phyloP scores from a whole-genome alignment of 2,329 filamentous ascomycete species.

The Blastomyces emzantsi region DNA sequence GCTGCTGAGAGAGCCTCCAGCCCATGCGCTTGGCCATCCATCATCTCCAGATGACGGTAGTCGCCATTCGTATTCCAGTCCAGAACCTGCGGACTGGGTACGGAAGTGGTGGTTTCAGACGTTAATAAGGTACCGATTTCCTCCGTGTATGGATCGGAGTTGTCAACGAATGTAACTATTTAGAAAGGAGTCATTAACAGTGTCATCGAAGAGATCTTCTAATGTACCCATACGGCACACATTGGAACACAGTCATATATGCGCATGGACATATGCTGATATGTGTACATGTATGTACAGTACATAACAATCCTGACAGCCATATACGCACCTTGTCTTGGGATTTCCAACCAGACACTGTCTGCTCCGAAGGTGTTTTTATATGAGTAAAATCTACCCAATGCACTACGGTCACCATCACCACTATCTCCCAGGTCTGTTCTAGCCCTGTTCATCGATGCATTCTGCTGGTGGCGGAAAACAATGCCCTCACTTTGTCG shows the following conservation, averaged over 20 bases:
- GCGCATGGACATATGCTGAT: neutral
- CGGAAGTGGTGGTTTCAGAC: slow-evolving; percentile 24
- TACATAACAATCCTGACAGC: no score
- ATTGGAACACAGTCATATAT: neutral
- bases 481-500: slow-evolving; percentile 54
- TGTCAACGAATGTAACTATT: slow-evolving; percentile 53
- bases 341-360: slow-evolving; percentile 55
- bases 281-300: neutral
- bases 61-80: slow-evolving; percentile 26
- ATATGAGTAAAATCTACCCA: slow-evolving; percentile 57
- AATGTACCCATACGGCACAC: neutral
- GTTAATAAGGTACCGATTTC: slow-evolving; percentile 32
- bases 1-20: slow-evolving; percentile 48
- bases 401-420: slow-evolving; percentile 32
- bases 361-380: slow-evolving; percentile 55
- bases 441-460: slow-evolving; percentile 52
- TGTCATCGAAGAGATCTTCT: neutral
- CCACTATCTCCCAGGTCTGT: slow-evolving; percentile 27
- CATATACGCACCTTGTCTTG: slow-evolving; percentile 45
- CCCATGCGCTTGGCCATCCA: slow-evolving; percentile 39
- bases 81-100: slow-evolving; percentile 23
- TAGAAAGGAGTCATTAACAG: neutral
- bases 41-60: slow-evolving; percentile 19
- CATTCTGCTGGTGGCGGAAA: slow-evolving; percentile 61
- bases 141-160: slow-evolving; percentile 53